Percentiles rank a stretch among this genome's conserved stretches.
Evolutionary conservation across 129 eudicot genomes (phyloP).

Genomic region (Sambucus nigra): DNA sequence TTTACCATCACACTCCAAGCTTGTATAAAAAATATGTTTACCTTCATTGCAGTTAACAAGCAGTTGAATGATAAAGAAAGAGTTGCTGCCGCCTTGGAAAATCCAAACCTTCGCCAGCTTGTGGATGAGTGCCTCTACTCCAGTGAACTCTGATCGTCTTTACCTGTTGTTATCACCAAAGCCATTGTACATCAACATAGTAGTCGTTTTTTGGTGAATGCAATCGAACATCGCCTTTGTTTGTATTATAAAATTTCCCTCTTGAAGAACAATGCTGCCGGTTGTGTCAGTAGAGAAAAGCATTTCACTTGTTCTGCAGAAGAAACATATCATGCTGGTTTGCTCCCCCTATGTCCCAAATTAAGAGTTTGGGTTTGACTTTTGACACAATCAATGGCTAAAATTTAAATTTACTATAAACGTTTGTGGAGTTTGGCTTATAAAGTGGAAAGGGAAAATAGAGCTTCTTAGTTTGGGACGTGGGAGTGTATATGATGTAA

Average conservation of each 20-base stretch:
- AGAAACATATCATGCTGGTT: too few relatives aligned
- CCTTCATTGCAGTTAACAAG: conserved; percentile 60
- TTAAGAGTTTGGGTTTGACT: too few relatives aligned
- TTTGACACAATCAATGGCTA: too few relatives aligned
- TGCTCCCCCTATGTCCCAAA: too few relatives aligned
- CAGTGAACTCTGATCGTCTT: conserved; percentile 46
- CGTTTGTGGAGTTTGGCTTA: too few relatives aligned
- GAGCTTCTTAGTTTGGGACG: too few relatives aligned
- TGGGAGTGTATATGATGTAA: too few relatives aligned
- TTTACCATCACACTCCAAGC: not conserved
- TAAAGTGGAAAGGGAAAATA: too few relatives aligned
- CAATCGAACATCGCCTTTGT: not conserved
- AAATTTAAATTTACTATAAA: too few relatives aligned
- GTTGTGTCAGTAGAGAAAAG: too few relatives aligned
- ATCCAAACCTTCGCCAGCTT: conserved; percentile 84
- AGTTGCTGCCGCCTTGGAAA: conserved; percentile 84
- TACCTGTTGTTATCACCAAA: not conserved
- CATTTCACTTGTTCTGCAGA: too few relatives aligned
- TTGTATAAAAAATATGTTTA: not conserved
- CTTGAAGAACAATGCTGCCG: not conserved
- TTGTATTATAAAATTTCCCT: not conserved
- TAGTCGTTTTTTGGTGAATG: not conserved
- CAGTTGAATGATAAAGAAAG: conserved; percentile 91
- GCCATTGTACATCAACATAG: not conserved
- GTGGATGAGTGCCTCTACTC: conserved; percentile 87